Conservation (phyloP, 106 monocot species). For the Alisma plantagoaquatica region DNA sequence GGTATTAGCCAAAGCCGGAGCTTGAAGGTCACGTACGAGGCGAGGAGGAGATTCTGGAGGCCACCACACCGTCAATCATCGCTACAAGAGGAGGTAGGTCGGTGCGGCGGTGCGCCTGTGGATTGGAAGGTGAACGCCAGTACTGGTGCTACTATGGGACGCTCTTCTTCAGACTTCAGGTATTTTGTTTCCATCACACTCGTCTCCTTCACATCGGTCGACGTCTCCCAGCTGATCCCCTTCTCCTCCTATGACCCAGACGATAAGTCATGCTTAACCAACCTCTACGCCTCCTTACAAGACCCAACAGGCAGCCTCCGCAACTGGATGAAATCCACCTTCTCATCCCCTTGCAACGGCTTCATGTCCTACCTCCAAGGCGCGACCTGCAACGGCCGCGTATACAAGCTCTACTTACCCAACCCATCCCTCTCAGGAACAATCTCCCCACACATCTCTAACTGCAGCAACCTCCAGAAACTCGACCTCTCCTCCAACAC, state of each 20-base stretch:
- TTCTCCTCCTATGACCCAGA: constrained; percentile 15
- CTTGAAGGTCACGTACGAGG: no score
- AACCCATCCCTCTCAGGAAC: constrained; percentile 29
- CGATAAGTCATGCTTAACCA: constrained; percentile 42
- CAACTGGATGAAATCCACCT: constrained; percentile 40
- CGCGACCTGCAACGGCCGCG: constrained; percentile 70
- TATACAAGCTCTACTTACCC: constrained; percentile 61
- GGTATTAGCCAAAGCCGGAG: no score
- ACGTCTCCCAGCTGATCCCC: no score
- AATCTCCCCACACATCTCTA: constrained; percentile 36
- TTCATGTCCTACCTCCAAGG: constrained; percentile 50
- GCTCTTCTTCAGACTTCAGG: no score
- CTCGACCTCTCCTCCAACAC: constrained; percentile 67
- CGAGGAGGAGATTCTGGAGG: no score
- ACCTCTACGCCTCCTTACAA: constrained; percentile 24
- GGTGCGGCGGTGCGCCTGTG: no score
- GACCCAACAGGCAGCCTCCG: constrained; percentile 19
- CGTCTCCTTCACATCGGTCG: no score
- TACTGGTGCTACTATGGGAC: no score
- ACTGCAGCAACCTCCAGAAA: constrained; percentile 61
- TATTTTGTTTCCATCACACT: no score
- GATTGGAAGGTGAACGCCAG: no score
- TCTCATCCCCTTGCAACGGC: constrained; percentile 51
- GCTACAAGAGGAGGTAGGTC: no score
- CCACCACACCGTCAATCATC: no score